These are phyloP conservation scores for Xylaria castorea DNA, from an alignment of 495 filamentous ascomycete species.

Conservation along the genomic window DNA sequence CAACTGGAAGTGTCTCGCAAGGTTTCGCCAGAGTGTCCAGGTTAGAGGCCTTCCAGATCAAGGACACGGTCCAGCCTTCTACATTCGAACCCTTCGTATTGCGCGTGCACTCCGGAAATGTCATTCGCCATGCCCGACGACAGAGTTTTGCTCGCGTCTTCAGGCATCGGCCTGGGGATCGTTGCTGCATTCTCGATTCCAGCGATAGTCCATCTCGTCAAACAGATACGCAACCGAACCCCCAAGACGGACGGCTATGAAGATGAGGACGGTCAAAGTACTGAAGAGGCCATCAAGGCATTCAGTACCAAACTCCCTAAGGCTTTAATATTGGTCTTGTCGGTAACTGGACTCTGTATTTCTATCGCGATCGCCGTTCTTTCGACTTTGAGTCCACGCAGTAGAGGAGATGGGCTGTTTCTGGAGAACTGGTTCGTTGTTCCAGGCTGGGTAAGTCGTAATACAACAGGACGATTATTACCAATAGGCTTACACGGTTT, in stretches of 20 bases:
- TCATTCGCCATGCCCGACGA: slow-evolving; percentile 20
- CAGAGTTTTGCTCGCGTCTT: slow-evolving; percentile 11
- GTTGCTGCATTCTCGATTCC: slow-evolving; percentile 49
- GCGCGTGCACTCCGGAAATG: neutral
- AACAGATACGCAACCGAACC: slow-evolving; percentile 40
- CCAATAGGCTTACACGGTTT: slow-evolving; percentile 29
- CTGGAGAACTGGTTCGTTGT: slow-evolving; percentile 51
- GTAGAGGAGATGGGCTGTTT: slow-evolving; percentile 32
- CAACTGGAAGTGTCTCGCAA: neutral
- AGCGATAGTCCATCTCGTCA: slow-evolving; percentile 39
- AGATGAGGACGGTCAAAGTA: slow-evolving; percentile 69
- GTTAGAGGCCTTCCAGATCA: neutral
- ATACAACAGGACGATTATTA: slow-evolving; percentile 32
- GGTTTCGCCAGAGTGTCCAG: neutral
- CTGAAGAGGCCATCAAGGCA: slow-evolving; percentile 58
- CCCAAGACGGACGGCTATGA: slow-evolving; percentile 56
- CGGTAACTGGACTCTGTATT: slow-evolving; percentile 51
- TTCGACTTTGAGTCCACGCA: slow-evolving; percentile 39
- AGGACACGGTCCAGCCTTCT: neutral
- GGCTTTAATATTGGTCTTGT: slow-evolving; percentile 49
- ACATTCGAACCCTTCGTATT: neutral
- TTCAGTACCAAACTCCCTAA: slow-evolving; percentile 61
- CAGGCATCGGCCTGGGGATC: slow-evolving; percentile 38
- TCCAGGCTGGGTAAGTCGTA: slow-evolving; percentile 54
- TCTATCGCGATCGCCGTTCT: slow-evolving; percentile 54